Evolutionary conservation across 2,329 filamentous ascomycete species (phyloP).

Genomic region (Verticillium zaregamsianum): DNA sequence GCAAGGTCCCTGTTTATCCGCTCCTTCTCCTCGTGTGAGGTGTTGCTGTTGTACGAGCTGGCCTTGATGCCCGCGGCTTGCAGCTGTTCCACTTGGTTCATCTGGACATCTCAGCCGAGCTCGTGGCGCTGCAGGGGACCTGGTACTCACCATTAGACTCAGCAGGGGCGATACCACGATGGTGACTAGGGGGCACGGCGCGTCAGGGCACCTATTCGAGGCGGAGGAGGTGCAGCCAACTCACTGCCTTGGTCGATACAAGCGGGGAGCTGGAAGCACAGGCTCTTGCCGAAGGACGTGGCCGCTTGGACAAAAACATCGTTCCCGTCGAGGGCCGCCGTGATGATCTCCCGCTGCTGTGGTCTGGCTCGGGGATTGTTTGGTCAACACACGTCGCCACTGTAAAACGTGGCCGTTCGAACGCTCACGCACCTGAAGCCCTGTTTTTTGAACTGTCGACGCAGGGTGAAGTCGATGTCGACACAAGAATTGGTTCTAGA

Average conservation of each 20-base stretch:
- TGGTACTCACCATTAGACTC: slow-evolving; percentile 70
- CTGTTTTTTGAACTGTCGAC: slow-evolving; percentile 68
- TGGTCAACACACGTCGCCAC: not conserved
- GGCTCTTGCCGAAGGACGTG: slow-evolving; percentile 85
- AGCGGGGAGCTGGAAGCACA: slow-evolving; percentile 90
- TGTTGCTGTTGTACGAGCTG: slow-evolving; percentile 83
- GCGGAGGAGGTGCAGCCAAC: slow-evolving; percentile 25
- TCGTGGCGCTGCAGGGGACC: not conserved
- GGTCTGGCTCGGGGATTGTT: slow-evolving; percentile 48
- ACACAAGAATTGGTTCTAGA: slow-evolving; percentile 43
- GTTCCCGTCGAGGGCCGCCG: slow-evolving; percentile 71
- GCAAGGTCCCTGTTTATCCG: slow-evolving; percentile 76
- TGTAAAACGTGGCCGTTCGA: not conserved
- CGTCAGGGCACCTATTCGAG: not conserved
- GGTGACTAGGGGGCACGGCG: slow-evolving; percentile 54
- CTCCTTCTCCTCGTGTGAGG: slow-evolving; percentile 58
- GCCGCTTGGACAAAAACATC: slow-evolving; percentile 94
- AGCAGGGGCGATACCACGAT: slow-evolving; percentile 87
- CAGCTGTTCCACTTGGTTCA: slow-evolving; percentile 86
- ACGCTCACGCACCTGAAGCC: slow-evolving; percentile 60
- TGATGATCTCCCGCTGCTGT: slow-evolving; percentile 82
- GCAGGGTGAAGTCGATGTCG: slow-evolving; percentile 72
- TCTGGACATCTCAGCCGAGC: slow-evolving; percentile 41
- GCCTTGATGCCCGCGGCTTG: slow-evolving; percentile 71
- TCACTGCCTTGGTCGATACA: slow-evolving; percentile 81